Conservation (phyloP, 1,284 basidiomycete species). For the Malassezia obtusa region DNA sequence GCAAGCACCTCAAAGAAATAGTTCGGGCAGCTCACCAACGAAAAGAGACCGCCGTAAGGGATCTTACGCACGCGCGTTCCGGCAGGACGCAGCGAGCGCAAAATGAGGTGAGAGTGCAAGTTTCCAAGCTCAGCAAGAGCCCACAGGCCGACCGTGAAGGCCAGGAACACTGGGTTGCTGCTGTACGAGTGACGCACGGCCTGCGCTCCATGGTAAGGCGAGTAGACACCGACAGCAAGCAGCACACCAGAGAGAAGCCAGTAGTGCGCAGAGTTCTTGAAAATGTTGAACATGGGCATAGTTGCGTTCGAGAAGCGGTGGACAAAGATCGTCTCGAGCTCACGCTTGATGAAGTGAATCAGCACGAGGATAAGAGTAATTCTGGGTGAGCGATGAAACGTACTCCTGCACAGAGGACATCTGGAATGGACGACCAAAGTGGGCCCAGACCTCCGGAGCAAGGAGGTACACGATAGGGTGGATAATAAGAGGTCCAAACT, state of each 20-base stretch:
- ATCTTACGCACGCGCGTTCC: slow-evolving; percentile 72
- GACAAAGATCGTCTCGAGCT: slow-evolving; percentile 80
- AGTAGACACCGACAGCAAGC: slow-evolving; percentile 25
- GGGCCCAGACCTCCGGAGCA: slow-evolving; percentile 59
- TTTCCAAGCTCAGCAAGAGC: slow-evolving; percentile 76
- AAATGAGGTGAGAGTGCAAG: slow-evolving; percentile 67
- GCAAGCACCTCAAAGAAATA: slow-evolving; percentile 80
- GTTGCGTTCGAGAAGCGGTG: slow-evolving; percentile 81
- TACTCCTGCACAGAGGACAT: slow-evolving; percentile 72
- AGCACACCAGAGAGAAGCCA: slow-evolving; percentile 63
- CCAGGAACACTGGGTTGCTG: slow-evolving; percentile 62
- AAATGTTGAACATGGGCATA: slow-evolving; percentile 77
- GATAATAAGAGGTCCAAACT: slow-evolving; percentile 72
- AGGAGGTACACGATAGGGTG: slow-evolving; percentile 77
- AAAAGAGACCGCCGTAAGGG: slow-evolving; percentile 70
- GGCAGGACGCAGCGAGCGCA: slow-evolving; percentile 70
- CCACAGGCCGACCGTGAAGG: slow-evolving; percentile 62
- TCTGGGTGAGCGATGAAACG: slow-evolving; percentile 50
- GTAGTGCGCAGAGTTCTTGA: slow-evolving; percentile 59
- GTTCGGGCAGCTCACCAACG: slow-evolving; percentile 77
- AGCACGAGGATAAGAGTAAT: slow-evolving; percentile 69
- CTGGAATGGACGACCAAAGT: slow-evolving; percentile 51
- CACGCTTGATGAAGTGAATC: slow-evolving; percentile 81
- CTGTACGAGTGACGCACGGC: slow-evolving; percentile 61
- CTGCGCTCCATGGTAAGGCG: slow-evolving; percentile 58